Percentiles rank a stretch among this genome's conserved stretches.
These are phyloP conservation scores for Arabidopsis lyrata DNA, from an alignment of 441 rosid genomes.

Conservation along the genomic window DNA sequence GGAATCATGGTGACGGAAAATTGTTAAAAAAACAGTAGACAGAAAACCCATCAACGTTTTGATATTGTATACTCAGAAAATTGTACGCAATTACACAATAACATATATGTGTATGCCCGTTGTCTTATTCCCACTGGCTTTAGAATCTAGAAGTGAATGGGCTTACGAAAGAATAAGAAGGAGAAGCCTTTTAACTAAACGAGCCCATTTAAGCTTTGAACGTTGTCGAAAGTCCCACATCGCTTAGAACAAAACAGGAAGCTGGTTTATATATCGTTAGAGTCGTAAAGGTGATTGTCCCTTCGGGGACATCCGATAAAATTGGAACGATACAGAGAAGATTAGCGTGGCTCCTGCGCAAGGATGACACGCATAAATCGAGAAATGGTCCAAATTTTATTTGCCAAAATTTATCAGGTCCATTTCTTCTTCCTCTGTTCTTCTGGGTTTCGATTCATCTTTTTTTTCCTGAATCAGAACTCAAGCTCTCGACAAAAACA, in stretches of 20 bases:
- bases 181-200: background rate
- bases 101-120: background rate
- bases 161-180: background rate
- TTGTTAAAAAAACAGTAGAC: background rate
- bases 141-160: constrained; percentile 5
- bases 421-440: too few species aligned
- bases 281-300: constrained; percentile 17
- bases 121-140: too few species aligned
- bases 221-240: background rate
- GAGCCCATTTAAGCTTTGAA: background rate
- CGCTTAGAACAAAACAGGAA: background rate
- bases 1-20: constrained; percentile 64
- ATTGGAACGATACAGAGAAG: constrained; percentile 79
- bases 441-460: too few species aligned
- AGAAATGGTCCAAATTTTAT: constrained; percentile 64
- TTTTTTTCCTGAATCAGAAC: too few species aligned
- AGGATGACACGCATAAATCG: constrained; percentile 75
- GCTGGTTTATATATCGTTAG: background rate
- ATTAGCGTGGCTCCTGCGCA: constrained; percentile 77
- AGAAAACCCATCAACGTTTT: constrained; percentile 1
- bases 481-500: too few species aligned
- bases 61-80: constrained; percentile 10
- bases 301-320: constrained; percentile 66
- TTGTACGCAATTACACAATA: constrained; percentile 18
- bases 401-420: background rate